Percentiles rank a stretch among this genome's conserved stretches.
Evolutionary conservation across 257 asterid species (phyloP).

Genomic region (Solanum clarkiae): DNA sequence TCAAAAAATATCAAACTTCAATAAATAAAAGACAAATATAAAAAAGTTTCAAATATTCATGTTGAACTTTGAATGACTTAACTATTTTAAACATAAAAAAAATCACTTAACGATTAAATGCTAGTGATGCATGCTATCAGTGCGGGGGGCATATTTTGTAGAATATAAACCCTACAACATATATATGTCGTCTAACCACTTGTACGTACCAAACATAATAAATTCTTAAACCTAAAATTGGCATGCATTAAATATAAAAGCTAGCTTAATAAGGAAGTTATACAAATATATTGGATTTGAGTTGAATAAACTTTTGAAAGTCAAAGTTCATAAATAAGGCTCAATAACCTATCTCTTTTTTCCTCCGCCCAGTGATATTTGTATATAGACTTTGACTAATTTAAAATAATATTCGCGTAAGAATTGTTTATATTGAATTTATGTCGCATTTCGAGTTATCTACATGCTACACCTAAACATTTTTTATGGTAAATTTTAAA

Average conservation of each 20-base stretch:
- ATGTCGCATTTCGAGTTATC: background rate
- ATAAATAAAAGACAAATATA: no score
- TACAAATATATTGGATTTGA: background rate
- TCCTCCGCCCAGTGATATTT: background rate
- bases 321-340: background rate
- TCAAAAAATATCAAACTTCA: no score
- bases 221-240: background rate
- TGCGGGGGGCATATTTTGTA: no score
- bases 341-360: background rate
- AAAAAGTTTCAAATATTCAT: no score
- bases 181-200: no score
- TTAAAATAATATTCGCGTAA: accelerated
- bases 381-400: accelerated
- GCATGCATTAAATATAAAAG: background rate
- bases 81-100: no score
- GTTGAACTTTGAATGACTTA: no score
- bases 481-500: background rate
- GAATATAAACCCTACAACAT: no score
- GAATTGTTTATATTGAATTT: background rate
- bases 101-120: no score
- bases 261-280: background rate
- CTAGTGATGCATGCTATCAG: no score
- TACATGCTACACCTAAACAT: background rate
- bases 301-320: background rate
- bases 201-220: background rate